phyloP scores from a whole-genome alignment of 768 basidiomycete species.

The Termitomyces sp. region DNA sequence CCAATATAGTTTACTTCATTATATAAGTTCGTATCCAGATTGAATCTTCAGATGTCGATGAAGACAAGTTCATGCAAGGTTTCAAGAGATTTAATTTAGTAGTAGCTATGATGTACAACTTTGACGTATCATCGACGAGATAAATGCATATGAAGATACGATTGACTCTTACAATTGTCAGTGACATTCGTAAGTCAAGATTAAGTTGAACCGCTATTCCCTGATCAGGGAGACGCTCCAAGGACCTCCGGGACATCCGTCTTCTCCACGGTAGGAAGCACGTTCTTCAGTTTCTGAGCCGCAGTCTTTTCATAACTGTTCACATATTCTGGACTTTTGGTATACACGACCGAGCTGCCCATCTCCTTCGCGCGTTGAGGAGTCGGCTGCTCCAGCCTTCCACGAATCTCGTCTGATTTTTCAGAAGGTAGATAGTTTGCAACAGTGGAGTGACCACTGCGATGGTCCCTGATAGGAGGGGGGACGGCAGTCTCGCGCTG shows the following conservation, averaged over 20 bases:
- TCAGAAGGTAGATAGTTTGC: slow-evolving; percentile 18
- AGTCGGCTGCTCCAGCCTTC: slow-evolving; percentile 20
- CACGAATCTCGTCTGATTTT: slow-evolving; percentile 7
- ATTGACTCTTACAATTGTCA: background rate
- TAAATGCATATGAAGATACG: background rate
- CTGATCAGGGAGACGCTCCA: slow-evolving; percentile 4
- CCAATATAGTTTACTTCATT: too few relatives aligned
- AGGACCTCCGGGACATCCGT: background rate
- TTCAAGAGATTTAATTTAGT: background rate
- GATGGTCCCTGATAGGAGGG: slow-evolving; percentile 19
- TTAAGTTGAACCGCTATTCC: background rate
- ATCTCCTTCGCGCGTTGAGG: slow-evolving; percentile 24
- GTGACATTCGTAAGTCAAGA: background rate
- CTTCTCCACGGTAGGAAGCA: background rate
- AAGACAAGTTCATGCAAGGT: too few relatives aligned
- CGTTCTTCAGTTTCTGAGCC: background rate
- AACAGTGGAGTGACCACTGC: slow-evolving; percentile 21
- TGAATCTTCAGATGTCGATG: too few relatives aligned
- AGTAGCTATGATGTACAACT: background rate
- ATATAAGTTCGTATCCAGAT: too few relatives aligned
- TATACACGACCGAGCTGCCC: slow-evolving; percentile 21
- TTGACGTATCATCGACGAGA: too few relatives aligned
- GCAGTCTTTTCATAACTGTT: slow-evolving; percentile 23
- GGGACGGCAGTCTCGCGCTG: slow-evolving; percentile 12
- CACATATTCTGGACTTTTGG: slow-evolving; percentile 28